Conservation (phyloP, 177 flowering plant species). For the Vitis hybrid region DNA sequence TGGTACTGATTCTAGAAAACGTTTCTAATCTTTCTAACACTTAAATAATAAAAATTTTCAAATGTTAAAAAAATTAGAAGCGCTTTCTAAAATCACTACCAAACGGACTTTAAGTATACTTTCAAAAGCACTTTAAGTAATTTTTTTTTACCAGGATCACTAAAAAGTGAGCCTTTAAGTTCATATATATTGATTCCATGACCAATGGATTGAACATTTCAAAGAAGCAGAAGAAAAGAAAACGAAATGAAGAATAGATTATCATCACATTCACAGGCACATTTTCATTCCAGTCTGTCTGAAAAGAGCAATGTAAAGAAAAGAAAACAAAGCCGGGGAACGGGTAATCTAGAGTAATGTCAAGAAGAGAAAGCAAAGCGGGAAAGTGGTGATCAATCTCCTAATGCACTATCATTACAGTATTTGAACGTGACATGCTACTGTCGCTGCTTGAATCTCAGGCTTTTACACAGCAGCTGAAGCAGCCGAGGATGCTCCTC, state of each 20-base stretch:
- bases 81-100: rapidly evolving
- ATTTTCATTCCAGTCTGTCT: not conserved
- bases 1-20: too few relatives aligned
- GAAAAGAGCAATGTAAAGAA: not conserved
- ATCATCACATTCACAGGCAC: not conserved
- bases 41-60: too few relatives aligned
- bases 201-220: not conserved
- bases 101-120: too few relatives aligned
- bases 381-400: not conserved
- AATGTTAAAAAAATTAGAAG: too few relatives aligned
- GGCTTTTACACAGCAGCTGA: conserved; percentile 74
- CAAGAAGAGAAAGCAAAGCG: too few relatives aligned
- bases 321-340: not conserved
- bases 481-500: conserved; percentile 60
- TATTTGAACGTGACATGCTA: not conserved
- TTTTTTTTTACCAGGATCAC: too few relatives aligned
- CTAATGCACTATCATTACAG: not conserved
- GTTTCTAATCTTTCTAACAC: too few relatives aligned
- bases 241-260: not conserved
- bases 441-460: conserved; percentile 5
- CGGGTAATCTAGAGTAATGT: too few relatives aligned
- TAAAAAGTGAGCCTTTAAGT: too few relatives aligned
- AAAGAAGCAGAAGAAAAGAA: not conserved
- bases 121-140: too few relatives aligned
- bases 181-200: not conserved